phyloP scores from a whole-genome alignment of 331 rosid species.

The Pyrus hybrid region DNA sequence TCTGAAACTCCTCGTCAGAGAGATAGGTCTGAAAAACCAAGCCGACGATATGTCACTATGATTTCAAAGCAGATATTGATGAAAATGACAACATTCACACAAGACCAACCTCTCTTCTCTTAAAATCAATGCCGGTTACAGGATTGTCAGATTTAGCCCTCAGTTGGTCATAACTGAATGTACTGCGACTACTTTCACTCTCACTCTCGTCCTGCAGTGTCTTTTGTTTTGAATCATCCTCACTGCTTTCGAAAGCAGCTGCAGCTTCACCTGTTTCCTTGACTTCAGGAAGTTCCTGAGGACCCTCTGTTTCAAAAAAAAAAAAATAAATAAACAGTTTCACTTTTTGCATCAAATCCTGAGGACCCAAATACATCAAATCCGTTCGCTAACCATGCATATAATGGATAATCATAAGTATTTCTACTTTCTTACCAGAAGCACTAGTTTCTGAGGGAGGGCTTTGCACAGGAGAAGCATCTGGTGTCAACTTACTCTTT shows the following conservation, averaged over 20 bases:
- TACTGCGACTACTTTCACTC: conserved; percentile 29
- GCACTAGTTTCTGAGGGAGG: conserved; percentile 49
- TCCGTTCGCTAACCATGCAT: background rate
- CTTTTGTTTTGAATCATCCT: conserved; percentile 47
- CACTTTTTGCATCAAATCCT: conserved; percentile 56
- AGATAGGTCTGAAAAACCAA: conserved; percentile 64
- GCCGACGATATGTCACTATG: conserved; percentile 8
- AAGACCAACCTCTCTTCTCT: conserved; percentile 80
- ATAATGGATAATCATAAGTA: background rate
- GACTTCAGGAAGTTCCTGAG: conserved; percentile 50
- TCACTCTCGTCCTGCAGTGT: conserved; percentile 29
- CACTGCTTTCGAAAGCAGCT: conserved; percentile 37
- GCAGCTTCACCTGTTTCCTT: conserved; percentile 54
- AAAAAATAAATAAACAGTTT: conserved; percentile 1
- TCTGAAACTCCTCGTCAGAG: conserved; percentile 64
- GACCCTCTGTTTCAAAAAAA: conserved; percentile 41
- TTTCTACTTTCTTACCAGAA: conserved; percentile 39
- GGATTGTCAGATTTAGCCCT: conserved; percentile 72
- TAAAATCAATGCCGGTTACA: conserved; percentile 84
- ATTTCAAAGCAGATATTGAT: background rate
- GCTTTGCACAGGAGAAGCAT: conserved; percentile 60
- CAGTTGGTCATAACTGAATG: conserved; percentile 79
- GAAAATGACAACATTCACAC: conserved; percentile 1
- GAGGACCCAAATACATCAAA: conserved; percentile 24
- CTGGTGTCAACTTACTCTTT: conserved; percentile 58